Conservation (phyloP, 73 alveolate species). For the Blepharisma stoltei region DNA sequence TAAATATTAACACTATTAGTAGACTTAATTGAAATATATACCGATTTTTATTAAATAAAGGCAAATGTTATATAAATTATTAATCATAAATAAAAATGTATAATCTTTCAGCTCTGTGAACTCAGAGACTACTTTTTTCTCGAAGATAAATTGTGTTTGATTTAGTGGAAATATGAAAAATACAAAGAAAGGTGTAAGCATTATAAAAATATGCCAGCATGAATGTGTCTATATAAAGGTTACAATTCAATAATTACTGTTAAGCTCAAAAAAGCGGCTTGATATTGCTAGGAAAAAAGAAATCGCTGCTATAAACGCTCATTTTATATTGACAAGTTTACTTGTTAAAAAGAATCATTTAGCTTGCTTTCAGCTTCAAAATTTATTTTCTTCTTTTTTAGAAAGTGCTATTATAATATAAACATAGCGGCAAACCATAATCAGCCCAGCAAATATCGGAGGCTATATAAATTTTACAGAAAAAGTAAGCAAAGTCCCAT, state of each 20-base stretch:
- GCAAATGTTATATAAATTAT: too few species aligned
- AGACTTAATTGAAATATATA: too few species aligned
- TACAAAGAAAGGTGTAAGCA: constrained; percentile 3
- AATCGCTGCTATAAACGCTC: not conserved
- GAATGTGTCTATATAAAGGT: constrained; percentile 21
- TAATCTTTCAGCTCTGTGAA: too few species aligned
- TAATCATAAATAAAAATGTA: too few species aligned
- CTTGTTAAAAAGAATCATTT: not conserved
- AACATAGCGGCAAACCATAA: not conserved
- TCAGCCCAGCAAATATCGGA: not conserved
- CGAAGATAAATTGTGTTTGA: too few species aligned
- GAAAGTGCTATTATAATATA: not conserved
- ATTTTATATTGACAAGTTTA: not conserved
- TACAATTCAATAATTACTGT: constrained; percentile 14
- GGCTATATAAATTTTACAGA: not conserved
- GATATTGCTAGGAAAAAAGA: not conserved
- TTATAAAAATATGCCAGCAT: constrained; percentile 2
- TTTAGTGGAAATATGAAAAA: not conserved
- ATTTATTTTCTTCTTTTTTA: not conserved
- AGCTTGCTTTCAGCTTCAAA: not conserved
- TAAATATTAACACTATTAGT: too few species aligned
- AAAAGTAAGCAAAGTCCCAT: not conserved
- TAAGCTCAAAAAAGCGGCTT: not conserved
- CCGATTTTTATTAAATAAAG: too few species aligned
- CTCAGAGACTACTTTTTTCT: too few species aligned